These are phyloP conservation scores for Litchi chinensis DNA, from an alignment of 345 rosid genomes.

Conservation along the genomic window DNA sequence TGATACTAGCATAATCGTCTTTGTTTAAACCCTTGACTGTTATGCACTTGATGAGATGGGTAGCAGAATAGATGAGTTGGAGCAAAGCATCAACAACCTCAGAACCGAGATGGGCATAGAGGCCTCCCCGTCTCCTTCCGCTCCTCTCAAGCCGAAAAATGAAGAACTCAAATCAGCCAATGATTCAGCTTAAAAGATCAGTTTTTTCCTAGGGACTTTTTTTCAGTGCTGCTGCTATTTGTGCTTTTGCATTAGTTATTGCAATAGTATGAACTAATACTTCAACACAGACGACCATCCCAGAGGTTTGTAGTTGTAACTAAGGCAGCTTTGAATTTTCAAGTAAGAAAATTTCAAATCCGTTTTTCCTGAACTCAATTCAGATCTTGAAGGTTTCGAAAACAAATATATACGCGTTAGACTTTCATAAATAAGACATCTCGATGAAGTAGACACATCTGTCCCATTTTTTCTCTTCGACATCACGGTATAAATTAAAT, in stretches of 20 bases:
- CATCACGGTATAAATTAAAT: too few species aligned
- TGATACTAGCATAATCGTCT: neutral
- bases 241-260: neutral
- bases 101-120: slow-evolving; percentile 81
- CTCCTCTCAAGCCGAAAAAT: slow-evolving; percentile 39
- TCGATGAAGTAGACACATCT: too few species aligned
- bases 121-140: slow-evolving; percentile 68
- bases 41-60: slow-evolving; percentile 93
- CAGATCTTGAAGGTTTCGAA: neutral
- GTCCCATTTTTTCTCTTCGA: too few species aligned
- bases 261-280: neutral
- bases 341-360: neutral
- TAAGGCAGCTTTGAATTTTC: neutral
- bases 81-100: slow-evolving; percentile 81
- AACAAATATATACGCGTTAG: too few species aligned
- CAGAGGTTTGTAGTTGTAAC: neutral
- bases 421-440: too few species aligned
- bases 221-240: neutral
- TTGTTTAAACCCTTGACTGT: slow-evolving; percentile 56
- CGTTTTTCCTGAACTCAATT: neutral
- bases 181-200: slow-evolving; percentile 33
- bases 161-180: slow-evolving; percentile 54
- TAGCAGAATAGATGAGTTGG: slow-evolving; percentile 72
- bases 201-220: neutral
- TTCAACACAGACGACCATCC: neutral